Base-by-base conservation (phyloP, 441 rosid genomes). In the Euphorbia schlechtendalii region DNA sequence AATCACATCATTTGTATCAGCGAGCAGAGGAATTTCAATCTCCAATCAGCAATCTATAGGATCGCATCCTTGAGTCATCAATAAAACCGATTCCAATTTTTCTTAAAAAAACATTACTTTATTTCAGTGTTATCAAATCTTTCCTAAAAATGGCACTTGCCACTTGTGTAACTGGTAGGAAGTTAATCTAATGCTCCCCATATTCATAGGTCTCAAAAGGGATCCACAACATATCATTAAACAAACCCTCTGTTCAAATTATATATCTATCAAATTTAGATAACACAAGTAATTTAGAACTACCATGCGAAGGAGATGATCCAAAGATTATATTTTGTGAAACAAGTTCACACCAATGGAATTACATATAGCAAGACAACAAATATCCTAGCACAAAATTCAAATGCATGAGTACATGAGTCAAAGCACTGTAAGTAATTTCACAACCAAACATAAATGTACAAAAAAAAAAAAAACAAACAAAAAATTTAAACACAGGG, bases 341-440 rank as follows among this genome's bases (percentile, higher is more conserved):
- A 66, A 52, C 10, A 28, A 41, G 41, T 38, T 8, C 41, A 7
- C 3, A 3, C 34, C 34, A 32, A 21, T 9, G 51, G 12, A 18
- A 28, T 13, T 20, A 8, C 20, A 28, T 11, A 24, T 10, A 36
- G 3, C 25, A 2, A 43, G 62, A 65, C 25, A 55, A 38, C 46
- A 21, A 14, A 15, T 12, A 22, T 6, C 51, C 12, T 9, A 41
- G n/a, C 8, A 56, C 21, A 27, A 56, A 25, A 27, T 22, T 27
- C 27, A 56, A 65, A 56, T 27, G 59, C 28, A 53, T n/a, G 24
- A 64, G 62, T 27, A 66, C 40, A 43, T 13, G 43, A 56, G 54
- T 30, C 34, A 41, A 41, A 0, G 10, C 36, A 65, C 45, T 27
- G 9, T 15, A 28, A 32, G 22, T 54, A 34, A 56, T 52, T 38